A percentile compares a stretch with the other conserved stretches of the same genome.
phyloP scores from a whole-genome alignment of 352 stramenopile genomes.

The Halophytophthora polymorphica region DNA sequence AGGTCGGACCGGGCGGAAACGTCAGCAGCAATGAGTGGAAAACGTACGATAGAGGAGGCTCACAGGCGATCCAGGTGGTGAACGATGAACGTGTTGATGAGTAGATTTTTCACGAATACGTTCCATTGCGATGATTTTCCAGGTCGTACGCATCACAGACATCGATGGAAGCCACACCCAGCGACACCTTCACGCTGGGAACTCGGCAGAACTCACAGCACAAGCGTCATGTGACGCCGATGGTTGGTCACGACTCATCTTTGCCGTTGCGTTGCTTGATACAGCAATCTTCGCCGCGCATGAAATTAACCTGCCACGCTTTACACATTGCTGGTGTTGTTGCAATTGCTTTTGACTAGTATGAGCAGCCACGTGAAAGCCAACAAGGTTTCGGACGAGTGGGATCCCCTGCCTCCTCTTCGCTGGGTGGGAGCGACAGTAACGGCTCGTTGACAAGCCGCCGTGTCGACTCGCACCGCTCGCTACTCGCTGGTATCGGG shows the following conservation, averaged over 20 bases:
- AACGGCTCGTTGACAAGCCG: slow-evolving; percentile 34
- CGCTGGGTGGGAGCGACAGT: slow-evolving; percentile 22
- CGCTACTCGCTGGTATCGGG: slow-evolving; percentile 71
- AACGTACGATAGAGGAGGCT: slow-evolving; percentile 35
- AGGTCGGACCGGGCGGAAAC: slow-evolving; percentile 49
- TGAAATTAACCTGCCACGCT: background rate
- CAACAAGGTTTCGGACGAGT: slow-evolving; percentile 8
- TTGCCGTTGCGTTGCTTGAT: background rate
- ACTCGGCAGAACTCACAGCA: slow-evolving; percentile 55
- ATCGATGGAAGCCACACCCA: slow-evolving; percentile 43
- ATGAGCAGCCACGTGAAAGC: slow-evolving; percentile 19
- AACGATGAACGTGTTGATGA: no score
- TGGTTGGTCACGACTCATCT: slow-evolving; percentile 26
- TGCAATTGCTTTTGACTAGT: slow-evolving; percentile 10
- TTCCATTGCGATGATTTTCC: background rate
- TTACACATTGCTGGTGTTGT: background rate
- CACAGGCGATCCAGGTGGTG: background rate
- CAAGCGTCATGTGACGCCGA: slow-evolving; percentile 57
- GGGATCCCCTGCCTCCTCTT: slow-evolving; percentile 17
- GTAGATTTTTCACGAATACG: background rate
- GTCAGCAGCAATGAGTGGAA: slow-evolving; percentile 61
- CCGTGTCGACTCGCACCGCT: slow-evolving; percentile 49
- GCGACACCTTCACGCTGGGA: slow-evolving; percentile 44
- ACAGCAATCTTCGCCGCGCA: background rate
- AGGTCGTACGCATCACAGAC: slow-evolving; percentile 68